Conservation (phyloP, 2,329 filamentous ascomycete genomes). For the Apiospora aurea region DNA sequence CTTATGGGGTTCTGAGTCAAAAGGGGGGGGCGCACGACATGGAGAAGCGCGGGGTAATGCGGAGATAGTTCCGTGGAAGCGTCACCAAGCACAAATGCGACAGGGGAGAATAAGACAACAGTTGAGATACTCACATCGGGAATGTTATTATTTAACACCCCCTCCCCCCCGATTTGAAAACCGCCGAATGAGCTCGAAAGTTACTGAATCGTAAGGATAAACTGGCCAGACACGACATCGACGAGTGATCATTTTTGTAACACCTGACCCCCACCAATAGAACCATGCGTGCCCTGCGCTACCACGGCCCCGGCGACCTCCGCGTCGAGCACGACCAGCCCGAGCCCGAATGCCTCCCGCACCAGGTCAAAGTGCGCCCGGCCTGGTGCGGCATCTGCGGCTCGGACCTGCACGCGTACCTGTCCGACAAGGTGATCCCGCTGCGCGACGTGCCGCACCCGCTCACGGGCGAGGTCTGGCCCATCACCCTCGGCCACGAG, state of each 20-base stretch:
- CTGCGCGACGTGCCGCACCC: slow-evolving; percentile 54
- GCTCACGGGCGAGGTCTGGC: slow-evolving; percentile 62
- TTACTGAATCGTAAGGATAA: too few species aligned
- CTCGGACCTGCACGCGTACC: slow-evolving; percentile 44
- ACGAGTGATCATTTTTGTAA: too few species aligned
- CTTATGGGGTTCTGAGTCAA: background rate
- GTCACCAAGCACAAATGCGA: background rate
- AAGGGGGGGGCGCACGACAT: background rate
- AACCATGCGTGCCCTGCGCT: slow-evolving; percentile 34
- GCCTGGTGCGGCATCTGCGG: slow-evolving; percentile 45
- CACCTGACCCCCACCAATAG: too few species aligned
- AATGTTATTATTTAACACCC: background rate
- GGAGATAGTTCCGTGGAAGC: background rate
- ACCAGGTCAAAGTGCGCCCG: slow-evolving; percentile 38
- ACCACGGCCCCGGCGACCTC: slow-evolving; percentile 34
- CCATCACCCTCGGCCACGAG: slow-evolving; percentile 70
- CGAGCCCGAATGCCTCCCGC: slow-evolving; percentile 34
- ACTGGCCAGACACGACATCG: too few species aligned
- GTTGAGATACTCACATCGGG: background rate
- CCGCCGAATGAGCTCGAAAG: too few species aligned
- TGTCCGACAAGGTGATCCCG: slow-evolving; percentile 40
- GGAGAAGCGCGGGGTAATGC: slow-evolving; percentile 9
- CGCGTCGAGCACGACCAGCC: slow-evolving; percentile 32
- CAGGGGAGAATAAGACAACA: too few species aligned
- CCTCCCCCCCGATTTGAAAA: too few species aligned